These are phyloP conservation scores for Aspergillus sclerotioniger DNA, from an alignment of 495 filamentous ascomycete species.

Conservation along the genomic window DNA sequence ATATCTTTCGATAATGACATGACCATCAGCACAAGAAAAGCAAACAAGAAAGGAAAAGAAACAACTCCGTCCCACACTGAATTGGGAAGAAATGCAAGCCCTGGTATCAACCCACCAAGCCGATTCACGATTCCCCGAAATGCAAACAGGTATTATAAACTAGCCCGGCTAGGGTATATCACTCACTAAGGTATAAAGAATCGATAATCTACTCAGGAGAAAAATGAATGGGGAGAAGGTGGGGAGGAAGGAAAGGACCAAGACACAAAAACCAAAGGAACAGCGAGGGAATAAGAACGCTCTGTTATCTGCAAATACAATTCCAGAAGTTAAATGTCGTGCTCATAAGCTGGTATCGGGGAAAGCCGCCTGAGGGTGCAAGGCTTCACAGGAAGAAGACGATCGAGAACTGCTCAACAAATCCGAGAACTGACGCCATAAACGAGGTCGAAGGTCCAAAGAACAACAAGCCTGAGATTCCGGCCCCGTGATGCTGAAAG, in stretches of 20 bases:
- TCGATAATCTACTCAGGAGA: conserved; percentile 14
- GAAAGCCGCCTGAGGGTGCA: conserved; percentile 5
- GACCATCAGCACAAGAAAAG: not conserved
- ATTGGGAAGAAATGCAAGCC: not conserved
- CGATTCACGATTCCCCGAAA: not conserved
- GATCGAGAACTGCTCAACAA: conserved; percentile 17
- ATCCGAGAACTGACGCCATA: conserved; percentile 34
- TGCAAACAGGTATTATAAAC: conserved; percentile 2
- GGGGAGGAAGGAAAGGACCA: conserved; percentile 4
- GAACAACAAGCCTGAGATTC: conserved; percentile 24
- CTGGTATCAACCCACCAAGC: not conserved
- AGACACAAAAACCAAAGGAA: not conserved
- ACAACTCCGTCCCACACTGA: not conserved
- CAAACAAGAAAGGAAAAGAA: not conserved
- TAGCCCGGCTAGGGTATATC: conserved; percentile 9
- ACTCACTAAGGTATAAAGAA: conserved; percentile 2
- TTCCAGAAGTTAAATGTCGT: conserved; percentile 33
- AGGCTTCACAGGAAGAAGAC: conserved; percentile 16
- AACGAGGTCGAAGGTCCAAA: conserved; percentile 22
- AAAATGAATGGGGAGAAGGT: not conserved
- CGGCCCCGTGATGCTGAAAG: conserved; percentile 33
- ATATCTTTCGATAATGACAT: not conserved
- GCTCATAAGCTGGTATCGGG: conserved; percentile 43
- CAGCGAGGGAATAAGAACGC: conserved; percentile 9
- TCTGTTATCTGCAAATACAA: conserved; percentile 36